Evolutionary conservation across 768 basidiomycete species (phyloP), one percentile per base, ranked within the genome.

Genomic region (Mrakia frigida): DNA sequence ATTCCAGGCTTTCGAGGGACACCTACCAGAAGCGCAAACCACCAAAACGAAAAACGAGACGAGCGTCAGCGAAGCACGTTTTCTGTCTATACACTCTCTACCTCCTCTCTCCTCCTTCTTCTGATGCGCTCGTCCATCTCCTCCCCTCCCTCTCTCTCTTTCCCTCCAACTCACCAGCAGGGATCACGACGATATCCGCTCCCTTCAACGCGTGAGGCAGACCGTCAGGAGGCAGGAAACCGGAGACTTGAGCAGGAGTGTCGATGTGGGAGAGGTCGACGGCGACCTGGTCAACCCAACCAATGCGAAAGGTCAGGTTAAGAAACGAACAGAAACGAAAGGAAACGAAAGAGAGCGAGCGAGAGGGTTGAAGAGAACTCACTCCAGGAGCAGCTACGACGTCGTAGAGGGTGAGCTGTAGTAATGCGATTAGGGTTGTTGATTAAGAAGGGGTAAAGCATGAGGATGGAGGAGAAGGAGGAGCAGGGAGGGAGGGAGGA

Each of bases 261-360:
- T 97, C 93, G 81, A 98, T 89, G 85, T 98, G 96, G 86, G 91
- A 92, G 77, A 98, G 91, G 85, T 98, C 97, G 56, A 95, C 94
- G 79, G 95, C 96, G 76, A 99, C 83, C 83, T 84, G 75, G 33
- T 37, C n/a, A n/a, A n/a, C n/a, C n/a, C n/a, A n/a, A n/a, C n/a
- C n/a, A n/a, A n/a, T n/a, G n/a, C n/a, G n/a, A n/a, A n/a, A n/a
- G n/a, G n/a, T n/a, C n/a, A n/a, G n/a, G n/a, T n/a, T n/a, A n/a
- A n/a, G n/a, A n/a, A n/a, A n/a, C n/a, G n/a, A n/a, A n/a, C n/a
- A n/a, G n/a, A n/a, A n/a, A n/a, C n/a, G n/a, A n/a, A n/a, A n/a
- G n/a, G n/a, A n/a, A n/a, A 16, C 37, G 37, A 65, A 21, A 39
- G 71, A 9, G 41, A 46, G 31, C 33, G 46, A 59, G 41, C n/a